Percentiles rank a stretch among this genome's conserved stretches.
Conservation (phyloP, 129 eudicot species). For the Helianthus tuberosus region DNA sequence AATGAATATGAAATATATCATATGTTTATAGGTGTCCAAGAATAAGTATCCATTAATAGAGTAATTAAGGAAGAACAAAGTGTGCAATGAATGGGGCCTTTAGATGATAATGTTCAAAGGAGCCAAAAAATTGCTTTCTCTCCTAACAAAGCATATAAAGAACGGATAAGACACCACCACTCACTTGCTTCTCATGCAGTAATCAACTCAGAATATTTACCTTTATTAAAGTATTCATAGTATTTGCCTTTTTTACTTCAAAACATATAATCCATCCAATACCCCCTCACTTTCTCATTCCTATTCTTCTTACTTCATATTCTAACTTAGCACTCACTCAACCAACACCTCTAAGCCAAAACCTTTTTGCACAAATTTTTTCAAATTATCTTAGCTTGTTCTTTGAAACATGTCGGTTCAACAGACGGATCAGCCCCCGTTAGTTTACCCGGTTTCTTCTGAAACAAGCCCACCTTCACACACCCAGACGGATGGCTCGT, state of each 20-base stretch:
- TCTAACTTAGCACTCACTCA: slow-evolving; percentile 35
- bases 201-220: slow-evolving; percentile 34
- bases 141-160: slow-evolving; percentile 48
- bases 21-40: slow-evolving; percentile 19
- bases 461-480: slow-evolving; percentile 30
- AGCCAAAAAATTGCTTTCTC: slow-evolving; percentile 48
- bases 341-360: slow-evolving; percentile 12
- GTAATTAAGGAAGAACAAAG: slow-evolving; percentile 29
- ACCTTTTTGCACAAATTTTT: not conserved
- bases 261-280: slow-evolving; percentile 27
- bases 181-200: slow-evolving; percentile 31
- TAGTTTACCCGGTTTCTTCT: slow-evolving; percentile 41
- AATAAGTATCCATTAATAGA: slow-evolving; percentile 27
- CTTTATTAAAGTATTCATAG: slow-evolving; percentile 40
- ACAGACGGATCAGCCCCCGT: slow-evolving; percentile 32
- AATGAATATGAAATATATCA: not conserved
- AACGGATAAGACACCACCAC: slow-evolving; percentile 43
- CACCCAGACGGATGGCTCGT: slow-evolving; percentile 36
- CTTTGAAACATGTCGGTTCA: slow-evolving; percentile 27
- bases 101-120: slow-evolving; percentile 38
- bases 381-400: not conserved
- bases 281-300: slow-evolving; percentile 33
- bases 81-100: slow-evolving; percentile 27
- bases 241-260: slow-evolving; percentile 40
- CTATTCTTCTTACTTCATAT: slow-evolving; percentile 31